These are phyloP conservation scores for Colletotrichum spaethianum DNA, from an alignment of 2,329 filamentous ascomycete genomes.

Conservation along the genomic window DNA sequence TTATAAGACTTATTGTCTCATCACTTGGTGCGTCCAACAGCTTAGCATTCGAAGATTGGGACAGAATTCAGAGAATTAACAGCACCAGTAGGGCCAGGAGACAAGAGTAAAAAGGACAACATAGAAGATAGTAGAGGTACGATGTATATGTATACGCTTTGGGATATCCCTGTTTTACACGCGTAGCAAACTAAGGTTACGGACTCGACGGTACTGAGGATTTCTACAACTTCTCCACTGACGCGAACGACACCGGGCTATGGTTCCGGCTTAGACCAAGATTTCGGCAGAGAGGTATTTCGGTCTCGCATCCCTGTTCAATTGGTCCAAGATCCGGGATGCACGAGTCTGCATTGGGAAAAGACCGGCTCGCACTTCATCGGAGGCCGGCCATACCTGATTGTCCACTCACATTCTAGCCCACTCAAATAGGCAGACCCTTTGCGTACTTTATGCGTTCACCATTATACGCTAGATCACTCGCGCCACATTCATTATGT, in stretches of 20 bases:
- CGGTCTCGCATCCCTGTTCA: conserved; percentile 1
- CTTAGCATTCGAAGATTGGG: not conserved
- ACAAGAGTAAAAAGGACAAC: too few species aligned
- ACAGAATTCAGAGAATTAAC: too few species aligned
- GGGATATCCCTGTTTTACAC: too few species aligned
- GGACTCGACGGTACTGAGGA: not conserved
- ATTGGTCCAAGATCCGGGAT: not conserved
- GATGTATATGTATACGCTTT: too few species aligned
- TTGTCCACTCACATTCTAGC: not conserved
- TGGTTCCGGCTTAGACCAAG: not conserved
- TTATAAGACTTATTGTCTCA: too few species aligned
- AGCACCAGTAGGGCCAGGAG: too few species aligned
- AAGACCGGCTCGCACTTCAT: conserved; percentile 1
- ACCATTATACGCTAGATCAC: not conserved
- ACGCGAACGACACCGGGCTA: not conserved
- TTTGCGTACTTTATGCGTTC: not conserved
- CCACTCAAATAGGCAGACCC: conserved; percentile 4
- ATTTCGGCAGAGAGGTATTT: not conserved
- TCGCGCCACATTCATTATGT: not conserved
- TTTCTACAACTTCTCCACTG: not conserved
- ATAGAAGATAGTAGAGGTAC: too few species aligned
- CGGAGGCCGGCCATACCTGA: conserved; percentile 17
- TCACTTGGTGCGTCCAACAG: not conserved
- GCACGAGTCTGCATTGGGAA: not conserved
- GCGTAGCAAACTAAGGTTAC: too few species aligned